Evolutionary conservation across 1,284 basidiomycete genomes (phyloP).

Genomic region (Cronartium ribicola): DNA sequence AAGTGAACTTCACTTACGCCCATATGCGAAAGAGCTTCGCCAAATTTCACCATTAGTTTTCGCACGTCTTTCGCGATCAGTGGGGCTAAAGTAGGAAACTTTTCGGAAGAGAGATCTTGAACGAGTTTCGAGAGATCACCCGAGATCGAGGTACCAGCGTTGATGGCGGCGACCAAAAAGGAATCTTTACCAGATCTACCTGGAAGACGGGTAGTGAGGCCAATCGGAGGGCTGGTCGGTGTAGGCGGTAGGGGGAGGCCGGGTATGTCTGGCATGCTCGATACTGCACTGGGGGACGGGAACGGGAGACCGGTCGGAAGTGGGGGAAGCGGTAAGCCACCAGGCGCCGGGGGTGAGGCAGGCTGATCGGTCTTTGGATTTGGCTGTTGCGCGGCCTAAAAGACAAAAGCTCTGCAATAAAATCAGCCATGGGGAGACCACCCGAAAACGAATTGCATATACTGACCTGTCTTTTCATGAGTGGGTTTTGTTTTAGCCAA

Average conservation of each 20-base stretch:
- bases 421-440: too few species aligned
- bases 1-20: neutral
- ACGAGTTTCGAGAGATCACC: slow-evolving; percentile 1
- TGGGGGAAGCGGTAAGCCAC: too few species aligned
- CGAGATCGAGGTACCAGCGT: neutral
- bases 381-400: too few species aligned
- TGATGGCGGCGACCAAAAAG: neutral
- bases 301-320: neutral
- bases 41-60: neutral
- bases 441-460: too few species aligned
- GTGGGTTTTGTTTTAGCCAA: too few species aligned
- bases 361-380: too few species aligned
- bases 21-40: slow-evolving; percentile 5
- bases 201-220: neutral
- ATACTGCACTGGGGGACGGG: neutral
- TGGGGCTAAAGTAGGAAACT: neutral
- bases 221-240: neutral
- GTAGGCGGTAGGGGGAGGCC: neutral
- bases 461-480: too few species aligned
- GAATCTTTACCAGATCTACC: neutral
- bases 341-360: too few species aligned
- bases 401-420: too few species aligned
- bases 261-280: neutral
- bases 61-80: neutral
- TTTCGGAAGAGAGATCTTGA: neutral